phyloP scores from a whole-genome alignment of 2,329 filamentous ascomycete species.

The Thelonectria blattea region DNA sequence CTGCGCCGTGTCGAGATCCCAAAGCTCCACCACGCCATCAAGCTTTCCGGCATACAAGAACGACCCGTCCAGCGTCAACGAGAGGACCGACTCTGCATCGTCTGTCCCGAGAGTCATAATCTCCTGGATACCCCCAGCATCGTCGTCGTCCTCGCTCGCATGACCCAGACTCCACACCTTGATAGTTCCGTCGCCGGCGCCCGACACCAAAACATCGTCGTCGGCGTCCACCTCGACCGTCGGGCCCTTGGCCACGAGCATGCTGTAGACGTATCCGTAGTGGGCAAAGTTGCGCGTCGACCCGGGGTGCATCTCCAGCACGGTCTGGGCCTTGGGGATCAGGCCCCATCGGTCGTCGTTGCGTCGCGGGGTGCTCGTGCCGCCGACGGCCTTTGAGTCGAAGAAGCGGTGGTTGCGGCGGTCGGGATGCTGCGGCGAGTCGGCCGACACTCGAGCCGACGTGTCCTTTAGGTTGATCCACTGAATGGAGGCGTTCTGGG shows the following conservation, averaged over 20 bases:
- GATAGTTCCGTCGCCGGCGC: constrained; percentile 91
- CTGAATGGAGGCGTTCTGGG: constrained; percentile 93
- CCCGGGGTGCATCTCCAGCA: constrained; percentile 80
- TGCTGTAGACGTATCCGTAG: constrained; percentile 94
- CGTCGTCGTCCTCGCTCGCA: constrained; percentile 47
- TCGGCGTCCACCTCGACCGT: constrained; percentile 71
- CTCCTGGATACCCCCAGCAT: constrained; percentile 69
- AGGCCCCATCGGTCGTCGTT: constrained; percentile 63
- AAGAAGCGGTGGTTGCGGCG: constrained; percentile 88
- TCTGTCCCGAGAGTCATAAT: constrained; percentile 69
- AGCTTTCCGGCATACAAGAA: constrained; percentile 92
- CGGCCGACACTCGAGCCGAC: constrained; percentile 62
- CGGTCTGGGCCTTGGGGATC: constrained; percentile 59
- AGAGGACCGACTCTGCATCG: constrained; percentile 71
- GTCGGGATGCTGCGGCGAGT: constrained; percentile 73
- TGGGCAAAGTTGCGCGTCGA: constrained; percentile 90
- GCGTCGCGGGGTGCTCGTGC: constrained; percentile 76
- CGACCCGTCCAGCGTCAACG: constrained; percentile 84
- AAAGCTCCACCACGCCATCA: constrained; percentile 88
- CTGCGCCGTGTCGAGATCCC: constrained; percentile 95
- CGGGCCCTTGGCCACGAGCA: constrained; percentile 80
- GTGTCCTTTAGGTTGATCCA: constrained; percentile 81
- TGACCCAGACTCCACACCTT: constrained; percentile 81
- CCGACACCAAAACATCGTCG: constrained; percentile 85
- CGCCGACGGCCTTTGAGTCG: constrained; percentile 86